Conservation (phyloP, 2,329 filamentous ascomycete genomes). For the Intubia oerlemansii region DNA sequence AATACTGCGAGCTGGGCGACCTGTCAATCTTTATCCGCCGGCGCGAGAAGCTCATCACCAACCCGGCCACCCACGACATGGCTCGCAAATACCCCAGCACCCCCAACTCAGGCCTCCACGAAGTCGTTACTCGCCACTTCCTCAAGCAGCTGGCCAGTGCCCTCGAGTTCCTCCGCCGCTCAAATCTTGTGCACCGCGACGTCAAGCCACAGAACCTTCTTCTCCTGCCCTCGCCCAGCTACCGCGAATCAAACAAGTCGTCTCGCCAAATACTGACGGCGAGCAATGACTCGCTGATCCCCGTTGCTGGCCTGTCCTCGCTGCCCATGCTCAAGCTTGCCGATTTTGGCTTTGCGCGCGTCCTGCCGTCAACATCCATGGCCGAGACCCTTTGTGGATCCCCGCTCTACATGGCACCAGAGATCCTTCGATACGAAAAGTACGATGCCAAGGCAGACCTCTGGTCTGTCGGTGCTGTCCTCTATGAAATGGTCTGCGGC, state of each 20-base stretch:
- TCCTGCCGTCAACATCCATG: slow-evolving; percentile 72
- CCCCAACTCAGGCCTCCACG: slow-evolving; percentile 67
- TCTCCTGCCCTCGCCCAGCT: slow-evolving; percentile 61
- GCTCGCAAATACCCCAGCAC: slow-evolving; percentile 82
- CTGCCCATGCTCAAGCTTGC: slow-evolving; percentile 94
- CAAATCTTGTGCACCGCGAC: slow-evolving; percentile 86
- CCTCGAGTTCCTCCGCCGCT: slow-evolving; percentile 64
- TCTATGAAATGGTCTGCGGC: slow-evolving; percentile 88
- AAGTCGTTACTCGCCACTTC: slow-evolving; percentile 92
- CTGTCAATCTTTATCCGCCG: slow-evolving; percentile 93
- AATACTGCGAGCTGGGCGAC: slow-evolving; percentile 92
- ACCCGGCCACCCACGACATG: slow-evolving; percentile 73
- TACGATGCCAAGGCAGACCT: slow-evolving; percentile 94
- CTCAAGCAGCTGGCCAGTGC: slow-evolving; percentile 87
- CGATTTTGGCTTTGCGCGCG: slow-evolving; percentile 94
- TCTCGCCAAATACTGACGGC: slow-evolving; percentile 52
- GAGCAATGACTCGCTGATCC: slow-evolving; percentile 61
- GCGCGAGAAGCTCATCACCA: slow-evolving; percentile 56
- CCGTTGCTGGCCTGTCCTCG: slow-evolving; percentile 59
- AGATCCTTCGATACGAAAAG: slow-evolving; percentile 90
- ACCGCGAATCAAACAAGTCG: slow-evolving; percentile 37
- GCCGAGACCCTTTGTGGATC: slow-evolving; percentile 94
- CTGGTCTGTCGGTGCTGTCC: slow-evolving; percentile 91
- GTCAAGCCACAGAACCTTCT: slow-evolving; percentile 95
- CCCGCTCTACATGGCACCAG: slow-evolving; percentile 94